Conservation (phyloP, 108 stramenopile species). For the Skeletonema potamos region DNA sequence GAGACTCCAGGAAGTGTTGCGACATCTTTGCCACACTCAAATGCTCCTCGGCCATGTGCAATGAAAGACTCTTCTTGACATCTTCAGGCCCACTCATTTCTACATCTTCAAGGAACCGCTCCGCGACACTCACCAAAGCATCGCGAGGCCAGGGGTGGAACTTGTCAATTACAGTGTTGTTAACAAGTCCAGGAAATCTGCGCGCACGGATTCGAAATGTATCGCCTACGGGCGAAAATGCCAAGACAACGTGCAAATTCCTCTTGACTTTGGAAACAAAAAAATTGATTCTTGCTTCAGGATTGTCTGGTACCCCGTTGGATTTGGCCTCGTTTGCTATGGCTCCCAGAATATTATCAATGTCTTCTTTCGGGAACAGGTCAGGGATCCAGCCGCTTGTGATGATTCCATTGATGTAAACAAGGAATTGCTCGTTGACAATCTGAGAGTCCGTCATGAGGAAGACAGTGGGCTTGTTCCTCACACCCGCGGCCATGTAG, state of each 20-base stretch:
- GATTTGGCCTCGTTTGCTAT: slow-evolving; percentile 84
- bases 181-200: slow-evolving; percentile 87
- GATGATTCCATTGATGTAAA: slow-evolving; percentile 89
- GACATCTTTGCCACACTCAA: slow-evolving; percentile 73
- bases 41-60: slow-evolving; percentile 92
- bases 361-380: slow-evolving; percentile 87
- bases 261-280: slow-evolving; percentile 71
- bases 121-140: slow-evolving; percentile 83
- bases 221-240: slow-evolving; percentile 90
- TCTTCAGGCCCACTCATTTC: slow-evolving; percentile 53
- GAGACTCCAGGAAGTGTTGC: slow-evolving; percentile 59
- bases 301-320: slow-evolving; percentile 69
- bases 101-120: slow-evolving; percentile 76
- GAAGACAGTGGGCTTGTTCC: slow-evolving; percentile 76
- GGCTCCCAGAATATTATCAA: slow-evolving; percentile 70
- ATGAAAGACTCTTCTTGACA: slow-evolving; percentile 54
- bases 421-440: slow-evolving; percentile 86
- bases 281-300: slow-evolving; percentile 70
- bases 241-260: slow-evolving; percentile 85
- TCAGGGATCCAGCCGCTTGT: slow-evolving; percentile 88
- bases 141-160: slow-evolving; percentile 93
- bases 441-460: slow-evolving; percentile 91
- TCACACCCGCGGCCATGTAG: slow-evolving; percentile 69
- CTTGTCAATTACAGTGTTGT: slow-evolving; percentile 85
- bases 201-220: slow-evolving; percentile 85